Evolutionary conservation across 371 early-diverging fungal genomes (phyloP).

Genomic region (Vairimorpha ceranae): DNA sequence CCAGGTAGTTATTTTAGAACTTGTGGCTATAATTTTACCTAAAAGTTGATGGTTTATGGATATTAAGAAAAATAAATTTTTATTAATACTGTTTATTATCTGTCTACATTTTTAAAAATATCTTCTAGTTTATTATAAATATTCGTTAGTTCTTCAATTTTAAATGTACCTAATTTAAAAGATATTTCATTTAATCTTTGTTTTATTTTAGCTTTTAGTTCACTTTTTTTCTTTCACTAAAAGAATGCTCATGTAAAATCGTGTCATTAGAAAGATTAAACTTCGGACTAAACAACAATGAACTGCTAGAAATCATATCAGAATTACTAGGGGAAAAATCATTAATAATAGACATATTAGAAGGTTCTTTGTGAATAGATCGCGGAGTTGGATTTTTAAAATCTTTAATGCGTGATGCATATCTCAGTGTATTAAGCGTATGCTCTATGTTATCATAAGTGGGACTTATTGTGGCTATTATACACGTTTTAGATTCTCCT

Average conservation of each 20-base stretch:
- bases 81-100: background rate
- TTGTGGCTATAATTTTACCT: no score
- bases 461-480: conserved; percentile 91
- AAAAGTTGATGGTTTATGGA: no score
- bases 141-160: background rate
- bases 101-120: background rate
- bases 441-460: conserved; percentile 82
- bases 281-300: conserved; percentile 1
- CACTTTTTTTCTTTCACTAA: background rate
- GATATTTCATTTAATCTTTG: background rate
- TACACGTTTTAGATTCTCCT: conserved; percentile 84
- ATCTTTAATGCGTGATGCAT: conserved; percentile 66
- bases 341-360: background rate
- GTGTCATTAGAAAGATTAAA: background rate
- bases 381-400: background rate
- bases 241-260: background rate
- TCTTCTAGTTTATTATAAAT: background rate
- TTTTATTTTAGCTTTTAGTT: background rate
- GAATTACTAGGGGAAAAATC: background rate
- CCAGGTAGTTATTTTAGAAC: no score
- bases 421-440: conserved; percentile 88
- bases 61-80: no score
- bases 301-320: background rate
- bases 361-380: no score
- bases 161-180: background rate